These are phyloP conservation scores for Epichloe festucae DNA, from an alignment of 2,329 filamentous ascomycete species.

Conservation along the genomic window DNA sequence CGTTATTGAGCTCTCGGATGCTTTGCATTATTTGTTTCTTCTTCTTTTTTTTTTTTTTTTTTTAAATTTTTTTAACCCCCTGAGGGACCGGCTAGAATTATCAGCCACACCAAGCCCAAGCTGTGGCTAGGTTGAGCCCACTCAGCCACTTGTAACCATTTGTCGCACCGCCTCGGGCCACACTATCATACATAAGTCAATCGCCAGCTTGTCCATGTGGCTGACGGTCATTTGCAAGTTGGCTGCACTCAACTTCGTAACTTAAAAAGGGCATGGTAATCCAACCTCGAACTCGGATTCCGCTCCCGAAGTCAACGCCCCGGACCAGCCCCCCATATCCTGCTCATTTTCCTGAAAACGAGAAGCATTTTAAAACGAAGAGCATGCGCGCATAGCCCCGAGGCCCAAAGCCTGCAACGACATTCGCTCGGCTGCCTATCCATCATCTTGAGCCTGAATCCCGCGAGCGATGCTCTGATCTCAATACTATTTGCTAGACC, in stretches of 20 bases:
- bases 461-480: neutral
- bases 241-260: neutral
- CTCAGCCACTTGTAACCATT: too few relatives aligned
- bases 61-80: too few relatives aligned
- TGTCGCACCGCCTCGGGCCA: too few relatives aligned
- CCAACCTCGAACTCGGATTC: neutral
- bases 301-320: neutral
- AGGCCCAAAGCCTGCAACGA: neutral
- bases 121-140: too few relatives aligned
- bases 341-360: too few relatives aligned
- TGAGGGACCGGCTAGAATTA: too few relatives aligned
- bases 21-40: too few relatives aligned
- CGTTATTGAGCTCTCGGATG: too few relatives aligned
- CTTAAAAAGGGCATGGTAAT: too few relatives aligned
- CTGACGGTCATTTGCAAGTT: neutral
- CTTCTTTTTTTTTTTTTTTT: too few relatives aligned
- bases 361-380: neutral
- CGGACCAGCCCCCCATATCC: too few relatives aligned
- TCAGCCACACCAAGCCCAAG: too few relatives aligned
- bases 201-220: neutral
- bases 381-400: neutral
- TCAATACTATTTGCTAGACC: constrained; percentile 9
- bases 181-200: neutral
- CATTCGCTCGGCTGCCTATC: neutral
- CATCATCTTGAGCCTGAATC: neutral